Percentiles rank a stretch among this genome's conserved stretches.
Evolutionary conservation across 2,329 filamentous ascomycete species (phyloP).

Genomic region (Mariannaea sp.): DNA sequence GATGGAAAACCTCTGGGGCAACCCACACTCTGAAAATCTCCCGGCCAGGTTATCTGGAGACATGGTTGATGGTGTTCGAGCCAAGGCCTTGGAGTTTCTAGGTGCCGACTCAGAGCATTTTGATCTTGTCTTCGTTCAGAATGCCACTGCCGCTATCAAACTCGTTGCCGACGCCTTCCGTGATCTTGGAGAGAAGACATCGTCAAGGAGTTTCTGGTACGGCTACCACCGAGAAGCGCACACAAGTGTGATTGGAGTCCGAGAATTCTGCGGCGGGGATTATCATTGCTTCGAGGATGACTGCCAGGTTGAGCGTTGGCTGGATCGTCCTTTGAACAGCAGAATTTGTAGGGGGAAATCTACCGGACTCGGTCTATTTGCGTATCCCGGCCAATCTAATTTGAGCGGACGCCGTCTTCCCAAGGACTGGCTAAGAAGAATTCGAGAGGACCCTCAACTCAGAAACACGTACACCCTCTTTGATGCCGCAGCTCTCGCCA

Average conservation of each 20-base stretch:
- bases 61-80: slow-evolving; percentile 60
- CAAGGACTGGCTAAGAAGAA: slow-evolving; percentile 55
- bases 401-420: slow-evolving; percentile 69
- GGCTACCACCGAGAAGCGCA: slow-evolving; percentile 66
- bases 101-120: slow-evolving; percentile 62
- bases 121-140: slow-evolving; percentile 65
- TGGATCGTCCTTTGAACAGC: slow-evolving; percentile 36
- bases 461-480: slow-evolving; percentile 54
- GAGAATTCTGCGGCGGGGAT: slow-evolving; percentile 63
- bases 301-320: slow-evolving; percentile 52
- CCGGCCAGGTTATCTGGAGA: slow-evolving; percentile 63
- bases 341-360: slow-evolving; percentile 23
- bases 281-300: slow-evolving; percentile 65
- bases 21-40: slow-evolving; percentile 68
- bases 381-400: slow-evolving; percentile 72
- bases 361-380: slow-evolving; percentile 53
- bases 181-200: slow-evolving; percentile 55
- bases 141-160: slow-evolving; percentile 67
- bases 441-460: slow-evolving; percentile 37
- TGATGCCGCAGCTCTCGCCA: slow-evolving; percentile 69
- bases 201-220: slow-evolving; percentile 57
- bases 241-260: slow-evolving; percentile 70
- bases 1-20: slow-evolving; percentile 64
- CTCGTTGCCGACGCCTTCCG: slow-evolving; percentile 62
- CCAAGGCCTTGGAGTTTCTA: slow-evolving; percentile 60